Base-by-base conservation (phyloP, 2,329 filamentous ascomycete genomes). In the Amauroascus verrucosus region DNA sequence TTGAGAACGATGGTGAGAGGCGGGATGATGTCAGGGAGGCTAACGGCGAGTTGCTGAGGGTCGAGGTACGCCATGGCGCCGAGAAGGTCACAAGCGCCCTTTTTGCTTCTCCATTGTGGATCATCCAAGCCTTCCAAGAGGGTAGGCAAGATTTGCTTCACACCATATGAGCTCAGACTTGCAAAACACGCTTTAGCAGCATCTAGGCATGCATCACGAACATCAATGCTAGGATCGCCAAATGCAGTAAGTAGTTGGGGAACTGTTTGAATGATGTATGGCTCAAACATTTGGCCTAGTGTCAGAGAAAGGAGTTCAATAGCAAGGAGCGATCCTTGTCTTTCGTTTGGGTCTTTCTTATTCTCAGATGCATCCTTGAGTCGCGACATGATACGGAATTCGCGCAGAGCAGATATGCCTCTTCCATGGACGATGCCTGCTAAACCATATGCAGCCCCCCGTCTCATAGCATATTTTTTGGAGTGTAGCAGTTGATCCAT, bases 31-130 rank as follows among this genome's bases (percentile, higher is more conserved):
- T 95, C 90, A 1, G 93, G 93, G 63, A 98, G 74, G 67, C 90
- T 97, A 61, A 85, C 79, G 1, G 93, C 89, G 16, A 98, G 79
- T 68, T 98, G 93, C 60, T 96, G 86, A 6, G 94, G 91, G 67
- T 97, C 93, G 30, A 98, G 80, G 67, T 98, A 98, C 4, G 93
- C 94, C 93, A 98, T 98, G 58, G 93, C 93, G 67, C 93, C 93
- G 13, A 98, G 79, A 24, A 95, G 83, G 66, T 98, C 93, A 65
- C 93, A 98, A 51, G 93, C 93, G 61, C 94, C 93, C 73, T 95
- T 95, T 72, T 98, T 97, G 73, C 89, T 97, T 64, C 93, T 85
- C 93, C 93, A 98, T 68, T 97, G 91, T 51, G 87, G 82, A 59
- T 98, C 93, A 59, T 97, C 90, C 8, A 98, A 80, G 54, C 94